Conservation (phyloP, 2,329 filamentous ascomycete genomes). For the Botryotinia calthae region DNA sequence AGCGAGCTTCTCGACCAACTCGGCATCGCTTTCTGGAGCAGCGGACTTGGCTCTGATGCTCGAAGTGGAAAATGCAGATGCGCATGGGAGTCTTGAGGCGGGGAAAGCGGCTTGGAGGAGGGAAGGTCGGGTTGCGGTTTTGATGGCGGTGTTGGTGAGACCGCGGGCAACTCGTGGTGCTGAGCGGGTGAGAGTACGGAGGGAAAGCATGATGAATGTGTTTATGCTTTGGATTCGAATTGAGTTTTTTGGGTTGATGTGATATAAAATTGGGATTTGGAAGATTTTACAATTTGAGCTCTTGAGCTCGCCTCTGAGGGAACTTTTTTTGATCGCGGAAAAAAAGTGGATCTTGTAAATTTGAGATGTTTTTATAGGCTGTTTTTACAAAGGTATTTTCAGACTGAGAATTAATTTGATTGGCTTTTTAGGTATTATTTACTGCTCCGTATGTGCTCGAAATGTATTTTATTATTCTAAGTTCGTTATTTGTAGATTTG, state of each 20-base stretch:
- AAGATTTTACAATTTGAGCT: slow-evolving; percentile 3
- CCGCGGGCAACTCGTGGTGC: slow-evolving; percentile 63
- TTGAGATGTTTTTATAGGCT: slow-evolving; percentile 13
- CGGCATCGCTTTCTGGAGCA: slow-evolving; percentile 60
- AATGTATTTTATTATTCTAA: background rate
- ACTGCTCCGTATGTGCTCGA: background rate
- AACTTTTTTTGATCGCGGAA: slow-evolving; percentile 23
- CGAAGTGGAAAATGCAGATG: slow-evolving; percentile 42
- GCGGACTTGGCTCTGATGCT: slow-evolving; percentile 41
- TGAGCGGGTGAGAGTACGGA: slow-evolving; percentile 63
- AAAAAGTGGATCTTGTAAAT: slow-evolving; percentile 21
- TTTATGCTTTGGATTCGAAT: slow-evolving; percentile 16
- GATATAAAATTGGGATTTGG: slow-evolving; percentile 1
- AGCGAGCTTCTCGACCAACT: slow-evolving; percentile 82
- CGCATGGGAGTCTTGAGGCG: slow-evolving; percentile 32
- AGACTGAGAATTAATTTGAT: background rate
- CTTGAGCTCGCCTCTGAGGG: slow-evolving; percentile 13
- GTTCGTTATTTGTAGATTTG: background rate
- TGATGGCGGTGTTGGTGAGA: slow-evolving; percentile 51
- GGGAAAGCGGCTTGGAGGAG: slow-evolving; percentile 36
- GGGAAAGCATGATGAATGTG: slow-evolving; percentile 59
- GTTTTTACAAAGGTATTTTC: background rate
- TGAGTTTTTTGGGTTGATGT: slow-evolving; percentile 23
- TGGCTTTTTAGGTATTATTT: background rate
- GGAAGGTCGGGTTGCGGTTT: slow-evolving; percentile 40